phyloP scores from a whole-genome alignment of 176 grass and related monocot genomes.

The Poa annua region DNA sequence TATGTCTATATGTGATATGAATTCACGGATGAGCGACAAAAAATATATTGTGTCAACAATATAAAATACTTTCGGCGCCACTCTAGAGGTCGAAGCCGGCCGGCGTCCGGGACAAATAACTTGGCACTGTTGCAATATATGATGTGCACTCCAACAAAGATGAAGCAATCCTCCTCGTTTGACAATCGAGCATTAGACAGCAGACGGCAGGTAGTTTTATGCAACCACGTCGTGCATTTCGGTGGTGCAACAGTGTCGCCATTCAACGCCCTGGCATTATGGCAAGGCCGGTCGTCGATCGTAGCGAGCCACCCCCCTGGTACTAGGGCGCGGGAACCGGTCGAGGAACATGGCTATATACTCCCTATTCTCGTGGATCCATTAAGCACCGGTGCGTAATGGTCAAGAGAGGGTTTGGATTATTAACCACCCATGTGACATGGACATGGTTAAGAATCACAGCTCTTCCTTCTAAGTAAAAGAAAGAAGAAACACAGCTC shows the following conservation, averaged over 20 bases:
- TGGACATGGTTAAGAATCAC: constrained; percentile 15
- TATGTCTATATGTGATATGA: neutral
- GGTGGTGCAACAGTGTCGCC: neutral
- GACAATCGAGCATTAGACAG: neutral
- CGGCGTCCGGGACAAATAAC: neutral
- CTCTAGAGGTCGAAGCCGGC: neutral
- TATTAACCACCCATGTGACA: constrained; percentile 23
- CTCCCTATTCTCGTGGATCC: neutral
- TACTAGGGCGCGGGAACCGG: constrained; percentile 29
- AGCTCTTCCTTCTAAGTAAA: neutral
- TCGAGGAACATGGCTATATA: constrained; percentile 28
- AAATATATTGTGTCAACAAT: neutral
- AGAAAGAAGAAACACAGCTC: constrained; percentile 19
- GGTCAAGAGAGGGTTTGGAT: constrained; percentile 5
- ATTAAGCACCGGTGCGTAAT: neutral
- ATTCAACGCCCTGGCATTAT: neutral
- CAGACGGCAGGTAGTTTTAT: neutral
- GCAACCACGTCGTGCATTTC: neutral
- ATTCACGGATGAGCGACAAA: neutral
- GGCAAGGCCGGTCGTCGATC: neutral
- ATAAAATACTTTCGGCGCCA: neutral
- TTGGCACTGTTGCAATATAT: neutral
- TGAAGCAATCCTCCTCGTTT: constrained; percentile 1
- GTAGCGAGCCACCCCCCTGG: constrained; percentile 18
- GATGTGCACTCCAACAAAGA: neutral